These are phyloP conservation scores for Fusarium fujikuroi DNA, from an alignment of 2,329 filamentous ascomycete genomes.

Conservation along the genomic window DNA sequence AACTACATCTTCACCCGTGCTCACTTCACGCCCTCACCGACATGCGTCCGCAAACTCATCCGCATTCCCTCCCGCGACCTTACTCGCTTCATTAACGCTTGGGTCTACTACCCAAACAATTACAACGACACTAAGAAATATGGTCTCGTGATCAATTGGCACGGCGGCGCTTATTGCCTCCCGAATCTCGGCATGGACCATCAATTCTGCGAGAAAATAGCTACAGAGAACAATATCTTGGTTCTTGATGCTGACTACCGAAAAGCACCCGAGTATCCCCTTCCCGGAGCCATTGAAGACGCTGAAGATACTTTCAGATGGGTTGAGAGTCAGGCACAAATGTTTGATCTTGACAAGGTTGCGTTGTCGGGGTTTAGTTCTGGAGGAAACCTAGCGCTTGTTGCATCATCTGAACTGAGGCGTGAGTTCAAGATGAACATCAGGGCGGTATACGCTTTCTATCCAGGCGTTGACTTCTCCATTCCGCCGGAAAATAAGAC, in stretches of 20 bases:
- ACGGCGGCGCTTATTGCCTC: conserved; percentile 50
- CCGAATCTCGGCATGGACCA: conserved; percentile 53
- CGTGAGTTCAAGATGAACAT: conserved; percentile 52
- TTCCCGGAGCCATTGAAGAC: conserved; percentile 48
- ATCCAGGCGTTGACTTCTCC: conserved; percentile 49
- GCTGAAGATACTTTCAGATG: conserved; percentile 51
- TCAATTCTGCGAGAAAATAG: conserved; percentile 50
- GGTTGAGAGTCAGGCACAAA: conserved; percentile 43
- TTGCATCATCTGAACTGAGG: conserved; percentile 45
- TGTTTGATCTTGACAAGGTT: conserved; percentile 49
- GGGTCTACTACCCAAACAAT: conserved; percentile 42
- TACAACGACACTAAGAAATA: not conserved
- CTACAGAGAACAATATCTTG: conserved; percentile 39
- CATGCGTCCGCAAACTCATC: conserved; percentile 19
- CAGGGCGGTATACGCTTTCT: conserved; percentile 61
- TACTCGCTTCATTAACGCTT: conserved; percentile 42
- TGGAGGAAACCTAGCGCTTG: conserved; percentile 57
- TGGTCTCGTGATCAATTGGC: conserved; percentile 50
- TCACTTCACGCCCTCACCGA: conserved; percentile 17
- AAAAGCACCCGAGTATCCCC: conserved; percentile 53
- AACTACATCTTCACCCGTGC: conserved; percentile 23
- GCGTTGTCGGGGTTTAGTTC: conserved; percentile 60
- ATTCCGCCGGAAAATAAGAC: conserved; percentile 44
- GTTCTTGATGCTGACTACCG: conserved; percentile 53
- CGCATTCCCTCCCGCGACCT: conserved; percentile 45